These are phyloP conservation scores for Podospora comata DNA, from an alignment of 495 filamentous ascomycete species.

Conservation along the genomic window DNA sequence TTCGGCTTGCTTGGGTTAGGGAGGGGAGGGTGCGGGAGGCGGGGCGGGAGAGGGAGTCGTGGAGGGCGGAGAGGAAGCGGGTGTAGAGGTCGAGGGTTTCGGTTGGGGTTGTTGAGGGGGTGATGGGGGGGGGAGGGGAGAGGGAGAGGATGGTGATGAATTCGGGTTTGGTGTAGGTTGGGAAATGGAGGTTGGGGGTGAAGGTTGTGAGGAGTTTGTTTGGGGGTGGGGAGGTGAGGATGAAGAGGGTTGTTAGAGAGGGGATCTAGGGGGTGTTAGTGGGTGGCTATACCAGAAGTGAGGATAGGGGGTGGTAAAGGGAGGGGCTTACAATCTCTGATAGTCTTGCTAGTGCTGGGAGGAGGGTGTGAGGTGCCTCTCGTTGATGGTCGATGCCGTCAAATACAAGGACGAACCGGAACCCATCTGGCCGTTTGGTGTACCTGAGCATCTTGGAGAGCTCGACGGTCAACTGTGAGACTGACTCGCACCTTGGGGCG, in stretches of 20 bases:
- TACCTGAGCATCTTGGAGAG: conserved; percentile 57
- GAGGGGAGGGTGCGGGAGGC: conserved; percentile 62
- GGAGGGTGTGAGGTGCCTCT: conserved; percentile 72
- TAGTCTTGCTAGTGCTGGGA: conserved; percentile 58
- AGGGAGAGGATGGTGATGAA: conserved; percentile 66
- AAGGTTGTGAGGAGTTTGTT: conserved; percentile 68
- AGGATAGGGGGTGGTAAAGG: not conserved
- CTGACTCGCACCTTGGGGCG: conserved; percentile 65
- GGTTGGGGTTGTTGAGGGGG: conserved; percentile 38
- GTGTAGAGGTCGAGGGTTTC: conserved; percentile 68
- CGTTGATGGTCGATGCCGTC: conserved; percentile 89
- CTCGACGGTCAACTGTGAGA: conserved; percentile 69
- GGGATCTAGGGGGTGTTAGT: conserved; percentile 61
- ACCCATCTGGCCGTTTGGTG: conserved; percentile 32
- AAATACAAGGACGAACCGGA: conserved; percentile 73
- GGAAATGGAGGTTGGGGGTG: conserved; percentile 77
- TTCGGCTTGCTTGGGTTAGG: conserved; percentile 54
- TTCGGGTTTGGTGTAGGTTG: conserved; percentile 78
- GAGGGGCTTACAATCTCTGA: conserved; percentile 33
- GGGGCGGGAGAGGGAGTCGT: conserved; percentile 66
- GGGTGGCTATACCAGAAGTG: not conserved
- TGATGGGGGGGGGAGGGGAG: conserved; percentile 33
- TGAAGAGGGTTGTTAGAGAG: conserved; percentile 70
- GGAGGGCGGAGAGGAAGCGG: conserved; percentile 68
- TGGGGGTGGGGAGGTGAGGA: conserved; percentile 69